A percentile compares a stretch with the other conserved stretches of the same genome.
Conservation (phyloP, 108 stramenopile species). For the Pinguiococcus pyrenoidosus region DNA sequence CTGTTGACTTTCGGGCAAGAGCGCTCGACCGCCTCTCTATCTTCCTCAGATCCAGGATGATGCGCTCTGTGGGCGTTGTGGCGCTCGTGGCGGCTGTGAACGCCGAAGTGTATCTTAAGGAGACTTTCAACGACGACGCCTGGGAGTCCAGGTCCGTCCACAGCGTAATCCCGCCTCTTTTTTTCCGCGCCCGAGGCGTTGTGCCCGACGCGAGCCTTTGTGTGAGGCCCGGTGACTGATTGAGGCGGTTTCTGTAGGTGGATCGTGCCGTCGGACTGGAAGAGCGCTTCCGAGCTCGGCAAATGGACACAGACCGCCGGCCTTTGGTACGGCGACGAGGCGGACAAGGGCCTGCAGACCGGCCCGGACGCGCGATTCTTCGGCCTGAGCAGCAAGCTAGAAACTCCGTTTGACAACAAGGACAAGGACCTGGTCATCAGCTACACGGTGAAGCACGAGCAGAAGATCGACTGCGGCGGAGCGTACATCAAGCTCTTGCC, state of each 20-base stretch:
- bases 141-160: conserved; percentile 9
- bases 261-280: conserved; percentile 78
- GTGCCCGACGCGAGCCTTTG: no score
- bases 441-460: conserved; percentile 92
- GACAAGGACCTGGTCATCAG: conserved; percentile 89
- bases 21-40: no score
- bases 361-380: conserved; percentile 63
- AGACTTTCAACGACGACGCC: conserved; percentile 36
- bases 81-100: no score
- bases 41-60: no score
- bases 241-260: no score
- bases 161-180: neutral
- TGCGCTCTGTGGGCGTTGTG: no score
- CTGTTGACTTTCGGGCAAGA: no score
- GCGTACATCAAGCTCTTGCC: conserved; percentile 84
- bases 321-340: conserved; percentile 61
- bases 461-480: conserved; percentile 92
- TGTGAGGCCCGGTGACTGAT: no score
- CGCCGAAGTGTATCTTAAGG: conserved; percentile 36
- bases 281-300: conserved; percentile 71
- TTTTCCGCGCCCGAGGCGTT: neutral
- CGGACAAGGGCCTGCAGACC: conserved; percentile 72
- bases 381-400: conserved; percentile 72
- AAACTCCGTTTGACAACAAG: conserved; percentile 58
- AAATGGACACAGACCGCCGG: conserved; percentile 86